These are phyloP conservation scores for Xylaria sp. DNA, from an alignment of 2,329 filamentous ascomycete genomes.

Conservation along the genomic window DNA sequence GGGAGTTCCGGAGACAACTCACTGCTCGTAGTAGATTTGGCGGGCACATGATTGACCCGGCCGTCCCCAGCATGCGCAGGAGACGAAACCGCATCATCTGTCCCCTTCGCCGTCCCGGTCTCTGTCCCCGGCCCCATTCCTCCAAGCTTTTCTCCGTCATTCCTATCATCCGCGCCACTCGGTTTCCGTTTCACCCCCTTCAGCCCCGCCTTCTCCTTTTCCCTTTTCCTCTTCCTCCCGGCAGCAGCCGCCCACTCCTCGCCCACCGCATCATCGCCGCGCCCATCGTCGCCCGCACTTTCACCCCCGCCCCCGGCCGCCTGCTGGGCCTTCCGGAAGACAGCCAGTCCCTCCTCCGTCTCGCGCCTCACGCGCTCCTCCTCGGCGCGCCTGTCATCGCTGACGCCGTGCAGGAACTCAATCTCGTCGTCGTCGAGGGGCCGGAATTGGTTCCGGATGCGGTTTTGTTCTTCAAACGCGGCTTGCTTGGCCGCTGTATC, in stretches of 20 bases:
- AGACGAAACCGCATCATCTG: too few species aligned
- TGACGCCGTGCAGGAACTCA: conserved; percentile 71
- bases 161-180: conserved; percentile 41
- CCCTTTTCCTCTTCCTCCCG: conserved; percentile 47
- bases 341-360: conserved; percentile 60
- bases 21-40: too few species aligned
- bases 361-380: conserved; percentile 61
- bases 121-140: too few species aligned
- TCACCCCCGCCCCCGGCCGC: conserved; percentile 12
- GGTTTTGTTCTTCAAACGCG: conserved; percentile 75
- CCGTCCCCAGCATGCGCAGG: too few species aligned
- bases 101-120: too few species aligned
- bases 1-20: conserved; percentile 1
- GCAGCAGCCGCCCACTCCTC: conserved; percentile 44
- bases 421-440: conserved; percentile 80
- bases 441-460: conserved; percentile 77
- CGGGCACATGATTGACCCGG: too few species aligned
- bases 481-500: conserved; percentile 74
- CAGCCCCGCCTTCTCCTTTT: conserved; percentile 39
- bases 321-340: conserved; percentile 60
- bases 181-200: conserved; percentile 46
- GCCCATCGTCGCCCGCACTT: conserved; percentile 10
- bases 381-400: conserved; percentile 54
- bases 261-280: conserved; percentile 33
- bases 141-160: conserved; percentile 21